phyloP scores from a whole-genome alignment of 768 basidiomycete species.

The Pisolithus marmoratus region DNA sequence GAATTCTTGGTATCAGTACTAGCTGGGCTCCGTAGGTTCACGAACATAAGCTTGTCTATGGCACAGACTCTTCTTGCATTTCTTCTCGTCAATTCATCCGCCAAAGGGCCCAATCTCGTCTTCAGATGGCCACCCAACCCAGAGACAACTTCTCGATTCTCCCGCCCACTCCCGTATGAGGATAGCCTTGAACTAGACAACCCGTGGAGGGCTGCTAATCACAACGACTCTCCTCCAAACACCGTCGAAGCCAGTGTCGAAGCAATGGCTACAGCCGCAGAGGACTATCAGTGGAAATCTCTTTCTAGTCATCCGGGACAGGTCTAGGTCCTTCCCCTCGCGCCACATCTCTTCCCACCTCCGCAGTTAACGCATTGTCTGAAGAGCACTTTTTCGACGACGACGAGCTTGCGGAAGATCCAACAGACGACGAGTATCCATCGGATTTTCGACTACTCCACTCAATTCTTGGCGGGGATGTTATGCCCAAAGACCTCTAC shows the following conservation, averaged over 20 bases:
- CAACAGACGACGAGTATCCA: slow-evolving; percentile 51
- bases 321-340: slow-evolving; percentile 50
- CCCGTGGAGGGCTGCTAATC: slow-evolving; percentile 64
- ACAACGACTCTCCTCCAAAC: slow-evolving; percentile 31
- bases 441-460: slow-evolving; percentile 70
- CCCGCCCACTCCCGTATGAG: slow-evolving; percentile 59
- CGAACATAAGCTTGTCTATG: slow-evolving; percentile 33
- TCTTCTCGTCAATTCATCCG: slow-evolving; percentile 78
- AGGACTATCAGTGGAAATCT: slow-evolving; percentile 61
- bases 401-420: slow-evolving; percentile 28
- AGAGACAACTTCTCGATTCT: slow-evolving; percentile 55
- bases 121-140: slow-evolving; percentile 85
- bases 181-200: slow-evolving; percentile 52
- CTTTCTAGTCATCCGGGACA: slow-evolving; percentile 43
- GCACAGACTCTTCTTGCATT: slow-evolving; percentile 77
- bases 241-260: slow-evolving; percentile 6
- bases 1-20: too few species aligned
- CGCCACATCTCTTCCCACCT: slow-evolving; percentile 37
- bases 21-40: too few species aligned
- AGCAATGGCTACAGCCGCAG: slow-evolving; percentile 20
- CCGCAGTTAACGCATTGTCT: slow-evolving; percentile 48
- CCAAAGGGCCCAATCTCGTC: slow-evolving; percentile 72
- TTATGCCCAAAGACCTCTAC: slow-evolving; percentile 70
- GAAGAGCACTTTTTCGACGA: slow-evolving; percentile 37
- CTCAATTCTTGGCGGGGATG: slow-evolving; percentile 75